phyloP scores from a whole-genome alignment of 768 basidiomycete genomes.

The Basidioascus undulatus region DNA sequence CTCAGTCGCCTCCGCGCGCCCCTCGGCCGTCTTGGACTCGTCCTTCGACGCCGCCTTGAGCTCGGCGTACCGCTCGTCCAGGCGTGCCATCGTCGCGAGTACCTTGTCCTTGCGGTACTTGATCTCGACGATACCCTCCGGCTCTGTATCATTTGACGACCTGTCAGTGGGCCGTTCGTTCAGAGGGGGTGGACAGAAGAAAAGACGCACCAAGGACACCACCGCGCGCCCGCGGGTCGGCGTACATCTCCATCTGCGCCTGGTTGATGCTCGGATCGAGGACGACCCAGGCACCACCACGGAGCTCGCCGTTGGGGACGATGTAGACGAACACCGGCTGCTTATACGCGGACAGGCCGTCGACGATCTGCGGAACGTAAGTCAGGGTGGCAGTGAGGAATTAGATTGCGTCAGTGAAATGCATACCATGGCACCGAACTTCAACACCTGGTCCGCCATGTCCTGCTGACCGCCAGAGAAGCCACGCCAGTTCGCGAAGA shows the following conservation, averaged over 20 bases:
- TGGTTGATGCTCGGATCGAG: conserved; percentile 93
- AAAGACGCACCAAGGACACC: conserved; percentile 35
- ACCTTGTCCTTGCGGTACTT: conserved; percentile 94
- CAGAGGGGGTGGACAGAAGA: background rate
- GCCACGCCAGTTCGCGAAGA: conserved; percentile 99
- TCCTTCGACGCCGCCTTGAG: conserved; percentile 66
- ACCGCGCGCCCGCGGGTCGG: conserved; percentile 80
- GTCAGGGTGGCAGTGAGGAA: conserved; percentile 1
- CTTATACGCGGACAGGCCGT: conserved; percentile 88
- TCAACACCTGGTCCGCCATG: conserved; percentile 30
- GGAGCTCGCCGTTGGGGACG: conserved; percentile 90
- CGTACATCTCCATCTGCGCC: conserved; percentile 82
- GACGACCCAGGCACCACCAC: conserved; percentile 98
- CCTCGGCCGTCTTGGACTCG: conserved; percentile 40
- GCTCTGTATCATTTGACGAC: conserved; percentile 32
- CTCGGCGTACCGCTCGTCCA: conserved; percentile 57
- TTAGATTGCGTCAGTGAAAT: background rate
- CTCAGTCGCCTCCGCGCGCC: conserved; percentile 42
- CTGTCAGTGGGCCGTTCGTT: too few relatives aligned
- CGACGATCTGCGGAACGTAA: conserved; percentile 42
- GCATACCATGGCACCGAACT: conserved; percentile 40
- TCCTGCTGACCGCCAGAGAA: conserved; percentile 99
- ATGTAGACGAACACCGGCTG: conserved; percentile 97
- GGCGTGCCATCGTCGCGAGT: conserved; percentile 67
- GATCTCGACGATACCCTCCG: conserved; percentile 93